Evolutionary conservation across 805 yeast species (phyloP), one percentile per base, ranked within the genome.

Genomic region (Zygosaccharomyces siamensis): DNA sequence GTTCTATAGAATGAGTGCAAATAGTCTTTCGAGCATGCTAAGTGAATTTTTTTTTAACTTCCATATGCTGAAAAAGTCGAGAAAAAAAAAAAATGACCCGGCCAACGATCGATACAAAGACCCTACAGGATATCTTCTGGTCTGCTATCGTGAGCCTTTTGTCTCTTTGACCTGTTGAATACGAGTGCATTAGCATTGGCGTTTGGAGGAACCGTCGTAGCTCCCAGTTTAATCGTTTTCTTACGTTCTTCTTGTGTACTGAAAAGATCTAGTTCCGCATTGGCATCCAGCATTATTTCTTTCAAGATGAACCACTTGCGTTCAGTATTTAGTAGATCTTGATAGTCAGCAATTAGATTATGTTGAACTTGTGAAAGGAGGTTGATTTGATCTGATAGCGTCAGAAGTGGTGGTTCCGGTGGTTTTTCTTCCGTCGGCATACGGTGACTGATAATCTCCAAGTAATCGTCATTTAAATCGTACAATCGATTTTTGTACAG

Each of bases 281-380:
- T 63, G 7, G 70, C 68, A 38, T 65, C 68, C 7, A 66, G 49
- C 30, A 66, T 12, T 10, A 63, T 31, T 46, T 66, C 70, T 44
- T 64, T 64, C 20, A 62, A 47, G 8, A 58, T 39, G 32, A 65
- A 65, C 70, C 69, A 65, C 48, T 59, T 63, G 38, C 59, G 60
- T 43, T 65, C 66, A 26, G 53, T 49, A 20, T 53, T 50, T 7
- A 57, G 49, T 14, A 53, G 42, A 1, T 23, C n/a, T 10, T 45
- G 43, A 46, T 66, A 66, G 27, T 62, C 57, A 7, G 35, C 31
- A 3, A 54, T 41, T 18, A 66, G 50, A 10, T 45, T 52, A 6
- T 43, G 27, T 26, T 64, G 62, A 8, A 65, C 48, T 18, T 60
- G 51, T 8, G 51, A 35, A 14, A 63, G 51, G 55, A 58, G 55